These are phyloP conservation scores for Ophiostoma ips DNA, from an alignment of 2,329 filamentous ascomycete genomes.

Conservation along the genomic window DNA sequence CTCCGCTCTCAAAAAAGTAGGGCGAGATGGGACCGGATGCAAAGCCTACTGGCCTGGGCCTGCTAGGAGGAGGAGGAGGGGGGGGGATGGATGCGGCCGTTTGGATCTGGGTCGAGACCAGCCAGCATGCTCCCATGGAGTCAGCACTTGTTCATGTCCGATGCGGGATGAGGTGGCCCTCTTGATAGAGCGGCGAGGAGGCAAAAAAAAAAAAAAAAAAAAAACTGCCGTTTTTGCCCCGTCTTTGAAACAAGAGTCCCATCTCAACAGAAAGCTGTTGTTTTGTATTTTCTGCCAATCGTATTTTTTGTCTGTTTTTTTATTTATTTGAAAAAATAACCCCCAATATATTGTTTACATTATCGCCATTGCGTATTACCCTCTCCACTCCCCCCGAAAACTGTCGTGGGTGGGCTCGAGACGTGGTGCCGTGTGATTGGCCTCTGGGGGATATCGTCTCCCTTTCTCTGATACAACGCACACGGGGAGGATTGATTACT, in stretches of 20 bases:
- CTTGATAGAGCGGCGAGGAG: too few relatives aligned
- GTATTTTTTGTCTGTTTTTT: too few relatives aligned
- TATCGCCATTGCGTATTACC: neutral
- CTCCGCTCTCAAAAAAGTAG: neutral
- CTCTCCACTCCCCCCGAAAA: slow-evolving; percentile 4
- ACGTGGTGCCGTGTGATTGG: slow-evolving; percentile 14
- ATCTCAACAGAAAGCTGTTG: too few relatives aligned
- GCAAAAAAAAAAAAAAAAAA: too few relatives aligned
- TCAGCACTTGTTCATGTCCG: too few relatives aligned
- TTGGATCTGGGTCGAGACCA: too few relatives aligned
- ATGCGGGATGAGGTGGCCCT: too few relatives aligned
- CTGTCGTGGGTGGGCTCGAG: slow-evolving; percentile 10
- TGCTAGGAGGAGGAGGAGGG: too few relatives aligned
- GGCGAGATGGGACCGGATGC: slow-evolving; percentile 3
- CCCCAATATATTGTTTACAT: neutral
- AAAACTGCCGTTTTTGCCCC: neutral
- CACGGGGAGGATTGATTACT: neutral
- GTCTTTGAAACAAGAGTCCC: too few relatives aligned
- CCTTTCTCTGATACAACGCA: slow-evolving; percentile 1
- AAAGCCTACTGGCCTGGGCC: slow-evolving; percentile 7
- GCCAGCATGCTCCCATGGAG: too few relatives aligned
- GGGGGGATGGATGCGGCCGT: too few relatives aligned
- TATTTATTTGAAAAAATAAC: too few relatives aligned
- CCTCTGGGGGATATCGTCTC: neutral
- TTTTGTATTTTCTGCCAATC: neutral